These are phyloP conservation scores for Yamadazyma scolyti DNA, from an alignment of 805 yeast genomes.

Conservation along the genomic window DNA sequence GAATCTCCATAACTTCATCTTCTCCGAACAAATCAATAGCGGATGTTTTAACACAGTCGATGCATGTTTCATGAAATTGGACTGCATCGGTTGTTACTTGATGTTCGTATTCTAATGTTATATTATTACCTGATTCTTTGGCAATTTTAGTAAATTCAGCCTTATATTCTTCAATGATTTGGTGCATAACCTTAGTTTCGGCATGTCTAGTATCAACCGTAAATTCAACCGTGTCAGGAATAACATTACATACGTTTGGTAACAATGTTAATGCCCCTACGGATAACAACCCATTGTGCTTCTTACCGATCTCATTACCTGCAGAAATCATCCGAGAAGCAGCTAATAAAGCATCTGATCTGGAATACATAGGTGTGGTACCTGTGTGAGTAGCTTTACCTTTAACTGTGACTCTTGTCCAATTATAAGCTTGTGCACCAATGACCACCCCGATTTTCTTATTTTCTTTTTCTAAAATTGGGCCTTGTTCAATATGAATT, in stretches of 20 bases:
- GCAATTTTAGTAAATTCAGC: slow-evolving; percentile 33
- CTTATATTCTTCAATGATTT: slow-evolving; percentile 34
- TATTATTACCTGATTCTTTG: slow-evolving; percentile 18
- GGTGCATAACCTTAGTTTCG: slow-evolving; percentile 37
- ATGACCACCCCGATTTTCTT: slow-evolving; percentile 62
- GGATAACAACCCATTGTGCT: slow-evolving; percentile 51
- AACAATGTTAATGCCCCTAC: slow-evolving; percentile 55
- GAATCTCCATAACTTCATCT: slow-evolving; percentile 41
- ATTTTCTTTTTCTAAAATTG: slow-evolving; percentile 54
- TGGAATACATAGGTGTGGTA: slow-evolving; percentile 59
- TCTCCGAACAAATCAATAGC: slow-evolving; percentile 49
- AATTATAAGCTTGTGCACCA: slow-evolving; percentile 63
- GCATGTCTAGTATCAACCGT: slow-evolving; percentile 60
- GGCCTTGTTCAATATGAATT: slow-evolving; percentile 76
- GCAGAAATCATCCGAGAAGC: slow-evolving; percentile 54
- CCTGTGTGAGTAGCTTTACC: slow-evolving; percentile 76
- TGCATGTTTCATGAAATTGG: slow-evolving; percentile 50
- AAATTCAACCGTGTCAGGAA: slow-evolving; percentile 59
- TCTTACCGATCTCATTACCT: slow-evolving; percentile 53
- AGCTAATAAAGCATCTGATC: slow-evolving; percentile 60
- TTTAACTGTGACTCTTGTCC: slow-evolving; percentile 54
- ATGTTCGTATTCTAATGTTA: slow-evolving; percentile 38
- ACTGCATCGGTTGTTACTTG: slow-evolving; percentile 54
- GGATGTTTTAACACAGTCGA: slow-evolving; percentile 48
- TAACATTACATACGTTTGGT: slow-evolving; percentile 65